Evolutionary conservation across 805 yeast species (phyloP).

Genomic region (Metschnikowia hibisci): DNA sequence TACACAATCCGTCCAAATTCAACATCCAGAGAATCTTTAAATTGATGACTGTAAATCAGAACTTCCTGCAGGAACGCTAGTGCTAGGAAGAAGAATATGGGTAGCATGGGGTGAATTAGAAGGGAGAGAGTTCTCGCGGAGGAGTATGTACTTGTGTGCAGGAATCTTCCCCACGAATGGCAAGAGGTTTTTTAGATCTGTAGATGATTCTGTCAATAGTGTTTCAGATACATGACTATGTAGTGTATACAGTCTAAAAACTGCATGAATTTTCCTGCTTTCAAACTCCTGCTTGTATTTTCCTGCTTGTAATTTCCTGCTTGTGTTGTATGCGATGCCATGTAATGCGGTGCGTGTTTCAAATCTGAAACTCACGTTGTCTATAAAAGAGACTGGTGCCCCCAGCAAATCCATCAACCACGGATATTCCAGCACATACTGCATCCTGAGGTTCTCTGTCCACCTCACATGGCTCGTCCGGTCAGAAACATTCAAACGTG

Average conservation of each 20-base stretch:
- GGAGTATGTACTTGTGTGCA: too few relatives aligned
- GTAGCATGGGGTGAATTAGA: slow-evolving; percentile 5
- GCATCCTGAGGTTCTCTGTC: too few relatives aligned
- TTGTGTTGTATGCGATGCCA: not conserved
- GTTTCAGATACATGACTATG: too few relatives aligned
- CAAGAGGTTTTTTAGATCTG: too few relatives aligned
- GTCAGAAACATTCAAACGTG: slow-evolving; percentile 20
- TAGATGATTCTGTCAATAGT: too few relatives aligned
- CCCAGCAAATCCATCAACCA: not conserved
- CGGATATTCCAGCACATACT: not conserved
- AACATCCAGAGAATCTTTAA: not conserved
- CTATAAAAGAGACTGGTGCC: not conserved
- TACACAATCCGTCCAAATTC: slow-evolving; percentile 18
- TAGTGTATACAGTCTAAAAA: too few relatives aligned
- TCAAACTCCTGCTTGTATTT: not conserved
- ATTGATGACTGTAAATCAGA: slow-evolving; percentile 5
- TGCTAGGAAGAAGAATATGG: slow-evolving; percentile 2
- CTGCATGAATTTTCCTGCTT: too few relatives aligned
- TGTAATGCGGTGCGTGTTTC: not conserved
- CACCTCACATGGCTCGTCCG: not conserved
- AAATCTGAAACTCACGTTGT: not conserved
- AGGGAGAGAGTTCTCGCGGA: not conserved
- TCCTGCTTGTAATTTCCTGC: not conserved
- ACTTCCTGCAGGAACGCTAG: slow-evolving; percentile 9
- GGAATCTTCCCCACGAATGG: too few relatives aligned